Evolutionary conservation across 2,329 filamentous ascomycete genomes (phyloP), one percentile per base, ranked within the genome.

Genomic region (Lithohypha guttulata): DNA sequence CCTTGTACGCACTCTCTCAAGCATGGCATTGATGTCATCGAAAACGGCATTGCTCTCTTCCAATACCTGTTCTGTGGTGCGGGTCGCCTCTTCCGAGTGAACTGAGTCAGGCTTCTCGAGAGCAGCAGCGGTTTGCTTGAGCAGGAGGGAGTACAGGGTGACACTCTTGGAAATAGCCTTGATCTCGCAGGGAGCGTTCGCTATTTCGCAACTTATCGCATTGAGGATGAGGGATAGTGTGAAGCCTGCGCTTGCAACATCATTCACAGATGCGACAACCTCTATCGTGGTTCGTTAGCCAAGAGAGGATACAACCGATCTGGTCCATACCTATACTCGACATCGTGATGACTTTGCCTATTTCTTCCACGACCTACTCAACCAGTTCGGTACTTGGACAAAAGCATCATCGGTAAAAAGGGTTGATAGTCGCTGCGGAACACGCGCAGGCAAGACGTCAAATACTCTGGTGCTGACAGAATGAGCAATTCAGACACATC

Each of bases 1-100:
- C 25, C 53, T 51, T 2, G 46, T 47, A 14, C 54, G 43, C 2
- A 58, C 46, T 33, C 55, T 51, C 15, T 63, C 55, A 26, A 63
- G 42, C 62, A 65, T 65, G 27, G 55, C 56, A 41, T 61, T 55
- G 20, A 65, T 60, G 31, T 64, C 60, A n/a, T 59, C 51, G 37
- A 65, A 63, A 4, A 63, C 53, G 32, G 52, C 32, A 36, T 57
- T 55, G 26, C 59, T 56, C 34, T 64, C 61, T n/a, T 54, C 48
- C 11, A 59, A 54, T 31, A 65, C 63, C 38, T 61, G 57, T 39
- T 55, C 50, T 1, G 59, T 55, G 13, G 57, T 60, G 17, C 58
- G 54, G 6, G 56, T 42, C 8, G 59, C 59, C 37, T 57, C 51
- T 34, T 46, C 42, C 2, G 59, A 56, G 22, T 56, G 54, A 8